These are phyloP conservation scores for Pseudocercospora vitis DNA, from an alignment of 2,329 filamentous ascomycete species.

Conservation along the genomic window DNA sequence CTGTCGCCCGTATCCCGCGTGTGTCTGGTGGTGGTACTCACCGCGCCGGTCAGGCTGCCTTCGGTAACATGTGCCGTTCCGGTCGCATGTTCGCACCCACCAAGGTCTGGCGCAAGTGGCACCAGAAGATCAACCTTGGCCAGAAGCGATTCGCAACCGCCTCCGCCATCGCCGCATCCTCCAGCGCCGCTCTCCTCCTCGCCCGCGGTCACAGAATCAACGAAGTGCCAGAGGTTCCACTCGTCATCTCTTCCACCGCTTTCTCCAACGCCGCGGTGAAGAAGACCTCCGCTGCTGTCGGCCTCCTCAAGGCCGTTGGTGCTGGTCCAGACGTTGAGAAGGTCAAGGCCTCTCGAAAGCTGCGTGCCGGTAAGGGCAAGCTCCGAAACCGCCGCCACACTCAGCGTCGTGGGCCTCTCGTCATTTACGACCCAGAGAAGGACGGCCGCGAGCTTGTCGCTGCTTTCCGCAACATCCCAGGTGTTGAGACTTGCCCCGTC, in stretches of 20 bases:
- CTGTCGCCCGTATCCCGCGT: constrained; percentile 99
- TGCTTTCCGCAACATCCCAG: constrained; percentile 98
- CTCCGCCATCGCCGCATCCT: constrained; percentile 95
- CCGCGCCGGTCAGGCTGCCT: constrained; percentile 99
- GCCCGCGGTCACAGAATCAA: constrained; percentile 96
- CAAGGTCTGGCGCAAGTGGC: constrained; percentile 99
- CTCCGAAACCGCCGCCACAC: constrained; percentile 92
- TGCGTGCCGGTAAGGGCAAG: constrained; percentile 99
- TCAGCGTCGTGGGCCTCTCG: constrained; percentile 95
- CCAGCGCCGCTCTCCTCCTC: constrained; percentile 88
- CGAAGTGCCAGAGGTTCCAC: constrained; percentile 90
- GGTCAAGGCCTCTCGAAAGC: constrained; percentile 94
- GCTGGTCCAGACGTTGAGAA: constrained; percentile 89
- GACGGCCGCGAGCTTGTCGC: constrained; percentile 92
- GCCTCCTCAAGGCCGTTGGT: constrained; percentile 86
- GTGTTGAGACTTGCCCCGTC: constrained; percentile 94
- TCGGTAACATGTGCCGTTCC: constrained; percentile 99
- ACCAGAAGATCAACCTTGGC: constrained; percentile 99
- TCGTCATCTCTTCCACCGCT: constrained; percentile 88
- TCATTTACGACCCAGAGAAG: constrained; percentile 94
- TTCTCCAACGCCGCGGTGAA: constrained; percentile 76
- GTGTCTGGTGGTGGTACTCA: constrained; percentile 99
- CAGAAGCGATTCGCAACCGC: constrained; percentile 99
- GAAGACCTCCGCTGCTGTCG: constrained; percentile 85
- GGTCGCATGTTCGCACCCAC: constrained; percentile 99